Conservation (phyloP, 2,329 filamentous ascomycete genomes). For the Apiospora malaysiana region DNA sequence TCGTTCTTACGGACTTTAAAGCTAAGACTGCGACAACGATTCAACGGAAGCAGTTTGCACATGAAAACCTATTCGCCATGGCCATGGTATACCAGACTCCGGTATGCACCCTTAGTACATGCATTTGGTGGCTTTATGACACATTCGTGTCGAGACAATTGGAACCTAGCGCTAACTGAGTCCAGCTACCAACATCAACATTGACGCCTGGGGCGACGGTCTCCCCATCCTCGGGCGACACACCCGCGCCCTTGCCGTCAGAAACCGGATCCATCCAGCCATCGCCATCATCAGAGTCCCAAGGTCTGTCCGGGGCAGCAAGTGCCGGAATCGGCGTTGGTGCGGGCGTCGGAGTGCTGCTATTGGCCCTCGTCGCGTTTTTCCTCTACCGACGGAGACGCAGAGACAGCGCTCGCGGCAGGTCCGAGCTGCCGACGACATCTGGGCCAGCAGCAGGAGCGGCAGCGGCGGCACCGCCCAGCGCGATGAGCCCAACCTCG, state of each 20-base stretch:
- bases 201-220: background rate
- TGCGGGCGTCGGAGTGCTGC: constrained; percentile 26
- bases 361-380: constrained; percentile 20
- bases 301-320: constrained; percentile 24
- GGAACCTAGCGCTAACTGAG: background rate
- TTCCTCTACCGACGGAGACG: constrained; percentile 25
- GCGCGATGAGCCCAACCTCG: background rate
- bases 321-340: constrained; percentile 28
- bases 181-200: background rate
- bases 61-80: constrained; percentile 2
- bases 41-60: background rate
- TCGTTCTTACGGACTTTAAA: constrained; percentile 1
- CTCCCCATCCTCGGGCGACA: background rate
- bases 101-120: background rate
- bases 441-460: background rate
- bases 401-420: too few relatives aligned
- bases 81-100: constrained; percentile 5
- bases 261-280: background rate
- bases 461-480: background rate
- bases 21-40: background rate
- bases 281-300: background rate
- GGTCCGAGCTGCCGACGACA: background rate
- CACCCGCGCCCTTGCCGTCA: background rate
- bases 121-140: too few relatives aligned
- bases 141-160: background rate